Percentiles rank a stretch among this genome's conserved stretches.
Conservation (phyloP, 345 rosid species). For the Eutrema yunnanense region DNA sequence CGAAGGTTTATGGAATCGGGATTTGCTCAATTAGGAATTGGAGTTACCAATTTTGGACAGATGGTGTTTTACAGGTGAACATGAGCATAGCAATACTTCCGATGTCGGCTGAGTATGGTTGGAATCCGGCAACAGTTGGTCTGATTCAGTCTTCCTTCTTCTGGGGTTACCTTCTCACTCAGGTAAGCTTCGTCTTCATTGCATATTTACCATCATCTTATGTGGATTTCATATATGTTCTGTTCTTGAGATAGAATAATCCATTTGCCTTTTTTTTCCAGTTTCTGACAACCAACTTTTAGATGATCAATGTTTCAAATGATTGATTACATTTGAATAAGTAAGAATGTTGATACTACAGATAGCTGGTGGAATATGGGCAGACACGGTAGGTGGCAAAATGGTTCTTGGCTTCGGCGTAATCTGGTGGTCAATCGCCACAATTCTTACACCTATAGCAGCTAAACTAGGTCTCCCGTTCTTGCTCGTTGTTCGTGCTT, state of each 20-base stretch:
- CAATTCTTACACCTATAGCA: slow-evolving; percentile 79
- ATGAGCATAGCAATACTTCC: slow-evolving; percentile 99
- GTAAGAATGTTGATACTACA: slow-evolving; percentile 25
- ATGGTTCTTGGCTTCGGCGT: slow-evolving; percentile 83
- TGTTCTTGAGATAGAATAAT: not conserved
- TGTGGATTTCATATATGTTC: too few relatives aligned
- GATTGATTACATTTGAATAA: not conserved
- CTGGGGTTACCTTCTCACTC: slow-evolving; percentile 97
- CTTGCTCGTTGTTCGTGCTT: slow-evolving; percentile 79
- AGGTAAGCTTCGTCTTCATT: slow-evolving; percentile 34
- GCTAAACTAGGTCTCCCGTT: slow-evolving; percentile 85
- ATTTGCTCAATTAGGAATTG: not conserved
- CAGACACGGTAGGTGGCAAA: slow-evolving; percentile 91
- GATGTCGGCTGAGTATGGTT: slow-evolving; percentile 88
- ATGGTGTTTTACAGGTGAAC: slow-evolving; percentile 63
- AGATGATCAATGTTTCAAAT: not conserved
- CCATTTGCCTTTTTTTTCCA: not conserved
- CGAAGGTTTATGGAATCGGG: not conserved
- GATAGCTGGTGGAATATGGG: slow-evolving; percentile 98
- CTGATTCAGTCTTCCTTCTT: slow-evolving; percentile 91
- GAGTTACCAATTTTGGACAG: slow-evolving; percentile 19
- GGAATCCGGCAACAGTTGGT: slow-evolving; percentile 89
- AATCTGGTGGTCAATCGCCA: slow-evolving; percentile 91
- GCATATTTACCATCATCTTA: too few relatives aligned
- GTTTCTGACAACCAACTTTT: not conserved